A percentile compares a stretch with the other conserved stretches of the same genome.
phyloP scores from a whole-genome alignment of 1,284 basidiomycete genomes.

The Moesziomyces parantarcticus region DNA sequence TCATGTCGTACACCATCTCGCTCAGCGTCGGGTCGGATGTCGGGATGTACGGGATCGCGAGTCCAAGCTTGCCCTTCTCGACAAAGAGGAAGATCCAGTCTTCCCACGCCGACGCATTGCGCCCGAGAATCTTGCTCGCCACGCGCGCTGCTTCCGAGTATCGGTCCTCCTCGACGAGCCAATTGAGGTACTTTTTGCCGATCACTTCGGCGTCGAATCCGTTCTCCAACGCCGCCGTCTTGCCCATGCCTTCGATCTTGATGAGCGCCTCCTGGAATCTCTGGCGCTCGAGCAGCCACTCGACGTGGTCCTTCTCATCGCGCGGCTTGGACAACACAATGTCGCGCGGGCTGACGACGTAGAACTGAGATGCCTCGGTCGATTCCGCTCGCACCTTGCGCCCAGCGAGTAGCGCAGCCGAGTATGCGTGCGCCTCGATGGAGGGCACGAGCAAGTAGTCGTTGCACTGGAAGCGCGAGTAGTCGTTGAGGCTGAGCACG shows the following conservation, averaged over 20 bases:
- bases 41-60: slow-evolving; percentile 89
- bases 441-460: slow-evolving; percentile 80
- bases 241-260: slow-evolving; percentile 79
- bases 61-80: slow-evolving; percentile 82
- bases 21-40: slow-evolving; percentile 82
- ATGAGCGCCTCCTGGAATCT: slow-evolving; percentile 89
- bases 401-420: slow-evolving; percentile 36
- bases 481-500: slow-evolving; percentile 81
- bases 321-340: slow-evolving; percentile 85
- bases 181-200: slow-evolving; percentile 60
- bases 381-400: slow-evolving; percentile 33
- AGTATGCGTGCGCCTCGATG: slow-evolving; percentile 49
- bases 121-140: slow-evolving; percentile 86
- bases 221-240: slow-evolving; percentile 42
- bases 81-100: slow-evolving; percentile 93
- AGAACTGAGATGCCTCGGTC: slow-evolving; percentile 71
- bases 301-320: slow-evolving; percentile 88
- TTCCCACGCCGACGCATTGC: slow-evolving; percentile 86
- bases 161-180: slow-evolving; percentile 73
- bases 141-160: slow-evolving; percentile 84
- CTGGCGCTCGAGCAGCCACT: slow-evolving; percentile 88
- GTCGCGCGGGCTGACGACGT: slow-evolving; percentile 86
- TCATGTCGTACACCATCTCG: slow-evolving; percentile 92
- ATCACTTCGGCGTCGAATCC: slow-evolving; percentile 73
- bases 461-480: slow-evolving; percentile 87